Evolutionary conservation across 2,329 filamentous ascomycete species (phyloP), one percentile per base, ranked within the genome.

Genomic region (Talaromyces sp.): DNA sequence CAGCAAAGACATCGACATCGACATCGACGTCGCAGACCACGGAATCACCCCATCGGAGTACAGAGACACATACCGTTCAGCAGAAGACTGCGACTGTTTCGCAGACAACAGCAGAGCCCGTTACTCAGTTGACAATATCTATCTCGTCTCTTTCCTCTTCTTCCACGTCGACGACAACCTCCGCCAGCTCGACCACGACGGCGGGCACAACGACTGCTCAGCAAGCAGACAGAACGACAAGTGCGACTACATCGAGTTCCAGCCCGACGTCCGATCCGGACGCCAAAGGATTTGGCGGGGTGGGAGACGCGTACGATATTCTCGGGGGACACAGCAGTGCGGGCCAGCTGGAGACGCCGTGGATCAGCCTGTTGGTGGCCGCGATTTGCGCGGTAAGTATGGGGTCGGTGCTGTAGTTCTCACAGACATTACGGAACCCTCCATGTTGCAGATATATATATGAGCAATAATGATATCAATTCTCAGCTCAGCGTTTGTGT

Each of bases 291-390:
- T 63, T 63, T 43, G 62, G 62, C 7, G 62, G 62, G 13, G 51
- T 56, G 21, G 62, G 62, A 13, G 58, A 62, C 19, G 59, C 62
- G 14, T 57, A 56, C 24, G 56, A 63, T 56, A 63, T 63, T 11
- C 62, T 63, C 53, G 62, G 59, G 4, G 62, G 56, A 21, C 54
- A 61, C 14, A 55, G 38, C 21, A 31, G 35, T 19, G 59, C 55
- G 17, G 26, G 9, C 55, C 58, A 46, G 21, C 41, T 54, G 46
- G 55, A 31, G n/a, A 49, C 29, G 27, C 11, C 32, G 27, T 58
- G 53, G 24, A 32, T 55, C 13, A 21, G 17, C 46, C 58, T 60
- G 3, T 32, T 58, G 19, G 50, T 35, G 31, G 19, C 49, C 9
- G 50, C 55, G n/a, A 35, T 31, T 51, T 27, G 24, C 26, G 49